Percentiles rank a stretch among this genome's conserved stretches.
Evolutionary conservation across 148 eudicot genomes (phyloP).

Genomic region (Talinum fruticosum): DNA sequence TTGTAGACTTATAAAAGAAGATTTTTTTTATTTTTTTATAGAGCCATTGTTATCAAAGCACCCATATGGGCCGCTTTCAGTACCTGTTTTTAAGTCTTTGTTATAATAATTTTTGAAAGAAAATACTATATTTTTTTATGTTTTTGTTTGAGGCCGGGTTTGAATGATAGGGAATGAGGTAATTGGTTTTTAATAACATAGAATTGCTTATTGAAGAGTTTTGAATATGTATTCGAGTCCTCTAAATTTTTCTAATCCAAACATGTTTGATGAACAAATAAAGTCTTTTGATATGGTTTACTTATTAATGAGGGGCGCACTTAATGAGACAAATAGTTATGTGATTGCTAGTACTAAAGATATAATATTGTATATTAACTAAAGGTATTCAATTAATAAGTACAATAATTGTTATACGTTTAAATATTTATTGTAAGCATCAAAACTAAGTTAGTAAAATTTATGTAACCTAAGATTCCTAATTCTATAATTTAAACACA

Average conservation of each 20-base stretch:
- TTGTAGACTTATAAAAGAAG: neutral
- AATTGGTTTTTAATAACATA: slow-evolving; percentile 15
- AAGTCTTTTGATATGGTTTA: neutral
- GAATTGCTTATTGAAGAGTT: neutral
- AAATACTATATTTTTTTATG: neutral
- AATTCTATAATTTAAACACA: no score
- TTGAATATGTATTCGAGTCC: slow-evolving; percentile 15
- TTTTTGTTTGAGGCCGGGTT: neutral
- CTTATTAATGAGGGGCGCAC: neutral
- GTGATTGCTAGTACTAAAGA: neutral
- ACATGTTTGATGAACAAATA: slow-evolving; percentile 24
- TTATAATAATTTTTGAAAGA: neutral
- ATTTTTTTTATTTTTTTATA: neutral
- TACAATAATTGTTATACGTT: neutral
- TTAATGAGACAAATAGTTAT: neutral
- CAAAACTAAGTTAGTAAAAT: no score
- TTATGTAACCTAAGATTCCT: no score
- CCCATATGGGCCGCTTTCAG: neutral
- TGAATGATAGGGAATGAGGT: neutral
- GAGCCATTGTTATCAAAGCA: neutral
- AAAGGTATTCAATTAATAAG: neutral
- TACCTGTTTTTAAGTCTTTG: neutral
- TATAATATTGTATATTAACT: neutral
- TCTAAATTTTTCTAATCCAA: slow-evolving; percentile 22
- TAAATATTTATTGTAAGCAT: no score